Percentiles rank a stretch among this genome's conserved stretches.
phyloP scores from a whole-genome alignment of 306 rosid species.

The Quercus aquifolioides region DNA sequence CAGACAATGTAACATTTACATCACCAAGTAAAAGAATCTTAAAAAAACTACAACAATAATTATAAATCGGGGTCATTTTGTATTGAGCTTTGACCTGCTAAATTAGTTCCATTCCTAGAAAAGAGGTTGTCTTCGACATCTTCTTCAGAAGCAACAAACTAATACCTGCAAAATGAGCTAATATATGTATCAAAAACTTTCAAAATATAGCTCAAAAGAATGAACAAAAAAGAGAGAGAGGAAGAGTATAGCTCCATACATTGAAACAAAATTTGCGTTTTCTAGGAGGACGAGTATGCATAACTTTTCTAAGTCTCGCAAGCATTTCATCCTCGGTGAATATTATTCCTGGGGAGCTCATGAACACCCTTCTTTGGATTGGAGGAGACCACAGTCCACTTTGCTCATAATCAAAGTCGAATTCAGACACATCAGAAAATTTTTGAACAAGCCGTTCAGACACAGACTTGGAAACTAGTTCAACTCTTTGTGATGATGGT shows the following conservation, averaged over 20 bases:
- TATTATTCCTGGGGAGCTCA: conserved; percentile 57
- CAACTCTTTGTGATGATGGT: conserved; percentile 29
- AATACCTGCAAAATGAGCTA: conserved; percentile 31
- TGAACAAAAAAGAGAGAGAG: not conserved
- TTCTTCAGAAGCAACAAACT: conserved; percentile 40
- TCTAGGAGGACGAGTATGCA: conserved; percentile 22
- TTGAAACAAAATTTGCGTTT: conserved; percentile 28
- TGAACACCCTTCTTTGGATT: conserved; percentile 50
- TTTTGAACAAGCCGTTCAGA: conserved; percentile 63
- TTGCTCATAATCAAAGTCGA: conserved; percentile 66
- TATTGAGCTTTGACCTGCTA: conserved; percentile 21
- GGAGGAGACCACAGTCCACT: conserved; percentile 95
- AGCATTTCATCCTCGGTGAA: conserved; percentile 53
- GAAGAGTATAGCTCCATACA: conserved; percentile 21
- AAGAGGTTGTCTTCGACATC: not conserved
- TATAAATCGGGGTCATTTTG: not conserved
- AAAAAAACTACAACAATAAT: not conserved
- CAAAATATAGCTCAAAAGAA: not conserved
- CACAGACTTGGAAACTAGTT: conserved; percentile 48
- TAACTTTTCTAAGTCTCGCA: conserved; percentile 37
- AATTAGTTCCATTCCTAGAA: not conserved
- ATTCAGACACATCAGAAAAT: conserved; percentile 57
- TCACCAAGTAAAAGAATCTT: not conserved
- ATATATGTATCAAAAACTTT: not conserved
- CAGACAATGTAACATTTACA: not conserved